phyloP scores from a whole-genome alignment of 768 basidiomycete species.

The Coprinopsis cinerea region DNA sequence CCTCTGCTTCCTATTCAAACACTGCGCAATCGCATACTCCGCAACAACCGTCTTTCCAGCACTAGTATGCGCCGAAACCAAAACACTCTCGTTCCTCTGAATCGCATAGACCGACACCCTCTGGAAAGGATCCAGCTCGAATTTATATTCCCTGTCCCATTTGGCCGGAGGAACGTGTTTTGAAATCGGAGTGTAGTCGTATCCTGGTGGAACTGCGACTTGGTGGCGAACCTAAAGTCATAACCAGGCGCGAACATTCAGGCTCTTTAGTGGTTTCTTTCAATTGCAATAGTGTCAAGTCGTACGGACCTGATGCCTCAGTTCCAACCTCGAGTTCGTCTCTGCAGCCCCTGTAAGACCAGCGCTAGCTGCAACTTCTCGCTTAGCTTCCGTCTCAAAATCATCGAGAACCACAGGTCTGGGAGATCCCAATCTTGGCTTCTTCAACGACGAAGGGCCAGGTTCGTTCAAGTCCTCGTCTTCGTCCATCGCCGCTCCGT shows the following conservation, averaged over 20 bases:
- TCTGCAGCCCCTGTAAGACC: conserved; percentile 72
- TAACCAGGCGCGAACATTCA: background rate
- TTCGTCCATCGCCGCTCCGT: conserved; percentile 23
- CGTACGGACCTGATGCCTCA: conserved; percentile 67
- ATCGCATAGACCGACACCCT: conserved; percentile 92
- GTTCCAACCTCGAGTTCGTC: conserved; percentile 62
- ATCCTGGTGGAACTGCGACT: conserved; percentile 92
- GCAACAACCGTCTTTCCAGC: conserved; percentile 99
- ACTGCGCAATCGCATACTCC: conserved; percentile 98
- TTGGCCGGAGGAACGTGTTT: conserved; percentile 88
- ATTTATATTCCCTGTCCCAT: conserved; percentile 90
- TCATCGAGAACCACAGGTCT: conserved; percentile 85
- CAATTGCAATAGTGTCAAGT: background rate
- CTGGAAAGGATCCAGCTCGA: conserved; percentile 96
- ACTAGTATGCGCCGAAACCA: conserved; percentile 98
- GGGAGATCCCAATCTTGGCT: conserved; percentile 52
- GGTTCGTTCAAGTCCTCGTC: conserved; percentile 20
- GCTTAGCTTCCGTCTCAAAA: conserved; percentile 89
- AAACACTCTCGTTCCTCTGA: conserved; percentile 93
- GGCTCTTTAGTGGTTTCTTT: no score
- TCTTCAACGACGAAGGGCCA: conserved; percentile 47
- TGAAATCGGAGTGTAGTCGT: conserved; percentile 85
- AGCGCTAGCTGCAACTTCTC: conserved; percentile 85
- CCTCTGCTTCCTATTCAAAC: conserved; percentile 87
- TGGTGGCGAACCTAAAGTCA: conserved; percentile 79